A percentile compares a stretch with the other conserved stretches of the same genome.
phyloP scores from a whole-genome alignment of 148 eudicot species.

The Rhododendron simsii region DNA sequence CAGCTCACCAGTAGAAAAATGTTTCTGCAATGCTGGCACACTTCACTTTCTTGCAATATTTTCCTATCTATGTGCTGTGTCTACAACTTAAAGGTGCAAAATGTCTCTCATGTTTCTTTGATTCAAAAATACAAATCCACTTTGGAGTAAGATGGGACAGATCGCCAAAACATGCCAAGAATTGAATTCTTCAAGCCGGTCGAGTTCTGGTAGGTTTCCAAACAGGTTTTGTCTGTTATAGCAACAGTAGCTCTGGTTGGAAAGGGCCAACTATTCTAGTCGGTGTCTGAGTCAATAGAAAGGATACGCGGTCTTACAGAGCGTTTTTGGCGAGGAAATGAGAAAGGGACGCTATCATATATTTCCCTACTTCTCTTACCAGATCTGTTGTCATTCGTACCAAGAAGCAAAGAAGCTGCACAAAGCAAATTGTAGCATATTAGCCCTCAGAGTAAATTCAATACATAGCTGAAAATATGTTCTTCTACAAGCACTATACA shows the following conservation, averaged over 20 bases:
- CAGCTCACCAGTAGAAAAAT: slow-evolving; percentile 1
- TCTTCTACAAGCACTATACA: background rate
- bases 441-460: background rate
- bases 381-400: slow-evolving; percentile 47
- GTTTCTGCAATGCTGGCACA: background rate
- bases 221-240: background rate
- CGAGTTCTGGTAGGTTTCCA: background rate
- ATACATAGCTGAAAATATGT: background rate
- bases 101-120: background rate
- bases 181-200: background rate
- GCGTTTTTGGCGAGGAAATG: slow-evolving; percentile 69
- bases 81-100: background rate
- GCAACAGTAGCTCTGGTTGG: background rate
- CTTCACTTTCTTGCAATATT: background rate
- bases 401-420: slow-evolving; percentile 63
- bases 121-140: background rate
- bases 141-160: slow-evolving; percentile 11
- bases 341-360: slow-evolving; percentile 61
- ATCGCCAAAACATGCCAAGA: background rate
- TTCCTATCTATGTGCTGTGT: background rate
- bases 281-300: slow-evolving; percentile 62
- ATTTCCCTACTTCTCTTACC: slow-evolving; percentile 54
- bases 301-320: slow-evolving; percentile 63
- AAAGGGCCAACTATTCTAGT: slow-evolving; percentile 23
- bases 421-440: background rate